A percentile compares a stretch with the other conserved stretches of the same genome.
phyloP scores from a whole-genome alignment of 192 early-diverging fungal species.

The Coemansia sp. region DNA sequence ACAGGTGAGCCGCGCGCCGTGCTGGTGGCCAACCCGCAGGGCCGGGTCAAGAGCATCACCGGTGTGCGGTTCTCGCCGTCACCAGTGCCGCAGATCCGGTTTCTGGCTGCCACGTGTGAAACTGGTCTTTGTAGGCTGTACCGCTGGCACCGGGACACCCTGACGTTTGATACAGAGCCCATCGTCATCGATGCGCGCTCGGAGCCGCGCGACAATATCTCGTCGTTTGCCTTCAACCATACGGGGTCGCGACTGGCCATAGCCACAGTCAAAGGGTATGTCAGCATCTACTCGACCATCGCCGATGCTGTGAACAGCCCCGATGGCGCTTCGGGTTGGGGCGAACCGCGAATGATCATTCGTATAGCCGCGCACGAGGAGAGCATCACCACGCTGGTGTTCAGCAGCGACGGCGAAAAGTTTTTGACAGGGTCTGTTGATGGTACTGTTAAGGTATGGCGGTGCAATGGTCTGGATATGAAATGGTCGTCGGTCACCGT shows the following conservation, averaged over 20 bases:
- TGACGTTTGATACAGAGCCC: slow-evolving; percentile 60
- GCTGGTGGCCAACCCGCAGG: slow-evolving; percentile 45
- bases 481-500: slow-evolving; percentile 61
- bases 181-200: slow-evolving; percentile 56
- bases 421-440: slow-evolving; percentile 75
- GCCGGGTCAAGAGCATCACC: slow-evolving; percentile 60
- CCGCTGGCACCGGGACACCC: slow-evolving; percentile 62
- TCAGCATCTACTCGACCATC: slow-evolving; percentile 76
- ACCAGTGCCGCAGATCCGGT: slow-evolving; percentile 64
- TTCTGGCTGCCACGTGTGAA: slow-evolving; percentile 67
- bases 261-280: slow-evolving; percentile 71
- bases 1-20: slow-evolving; percentile 67
- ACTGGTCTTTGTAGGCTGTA: slow-evolving; percentile 76
- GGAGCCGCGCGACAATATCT: slow-evolving; percentile 54
- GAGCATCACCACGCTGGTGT: slow-evolving; percentile 72
- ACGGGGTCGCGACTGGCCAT: slow-evolving; percentile 80
- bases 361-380: slow-evolving; percentile 70
- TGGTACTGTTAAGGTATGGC: slow-evolving; percentile 78
- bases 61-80: slow-evolving; percentile 77
- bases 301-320: slow-evolving; percentile 18
- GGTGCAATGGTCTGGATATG: slow-evolving; percentile 50
- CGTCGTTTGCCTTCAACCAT: slow-evolving; percentile 70
- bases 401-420: slow-evolving; percentile 66
- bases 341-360: slow-evolving; percentile 57
- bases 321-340: slow-evolving; percentile 9